Base-by-base conservation (phyloP, 306 rosid species). In the Prunus mume region DNA sequence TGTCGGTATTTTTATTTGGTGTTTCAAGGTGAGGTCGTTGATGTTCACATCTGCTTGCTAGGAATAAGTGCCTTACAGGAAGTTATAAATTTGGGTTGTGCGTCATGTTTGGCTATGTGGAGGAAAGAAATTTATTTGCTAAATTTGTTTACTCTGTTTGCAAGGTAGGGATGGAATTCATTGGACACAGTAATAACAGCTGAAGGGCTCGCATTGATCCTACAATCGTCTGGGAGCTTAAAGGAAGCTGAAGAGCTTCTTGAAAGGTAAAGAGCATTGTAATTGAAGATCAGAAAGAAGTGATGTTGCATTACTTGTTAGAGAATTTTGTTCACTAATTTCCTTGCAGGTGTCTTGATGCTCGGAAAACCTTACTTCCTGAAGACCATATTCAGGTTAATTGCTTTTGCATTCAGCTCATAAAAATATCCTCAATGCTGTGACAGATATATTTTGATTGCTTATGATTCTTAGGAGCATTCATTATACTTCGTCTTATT, bases 181-280 rank as follows among this genome's bases (percentile, higher is more conserved):
- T 74, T 90, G 89, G 96, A 87, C 71, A 90, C 97, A 50, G 79
- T 87, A 81, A 77, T 83, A 81, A 87, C 86, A 34, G 98, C 96
- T 32, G 97, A 93, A 69, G 83, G 90, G 63, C 82, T 93, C 65
- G 98, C 98, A 72, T 74, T 85, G 81, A 90, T 88, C 56, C 80
- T 91, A 55, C 92, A 85, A 75, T 86, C 93, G 19, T 77, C 82
- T 51, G 71, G 88, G 65, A 85, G 72, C 70, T 76, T 88, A 64
- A 84, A 86, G 83, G 96, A 90, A 69, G 86, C 96, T 46, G 83
- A 86, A 73, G 96, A 91, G 76, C 96, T 94, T 86, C 89, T 94
- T 79, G 93, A 91, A 86, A 90, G 91, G 98, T 93, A 62, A 77
- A n/a, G 64, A 2, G 61, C 14, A 71, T 34, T 52, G 7, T 20